These are phyloP conservation scores for Triangularia setosa DNA, from an alignment of 2,329 filamentous ascomycete genomes.

Conservation along the genomic window DNA sequence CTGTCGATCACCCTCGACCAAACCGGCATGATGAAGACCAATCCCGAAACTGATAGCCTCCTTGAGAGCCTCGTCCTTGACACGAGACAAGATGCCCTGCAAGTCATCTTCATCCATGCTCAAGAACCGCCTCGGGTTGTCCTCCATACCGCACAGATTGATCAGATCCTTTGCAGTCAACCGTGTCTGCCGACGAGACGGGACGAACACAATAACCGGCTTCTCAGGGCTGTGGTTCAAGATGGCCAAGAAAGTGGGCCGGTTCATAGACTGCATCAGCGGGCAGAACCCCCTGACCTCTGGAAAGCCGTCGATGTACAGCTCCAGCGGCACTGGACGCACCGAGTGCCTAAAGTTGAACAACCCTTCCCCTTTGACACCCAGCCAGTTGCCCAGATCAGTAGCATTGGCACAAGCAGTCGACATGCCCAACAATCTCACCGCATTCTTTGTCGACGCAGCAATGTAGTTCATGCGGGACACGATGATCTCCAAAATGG, in stretches of 20 bases:
- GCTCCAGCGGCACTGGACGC: conserved; percentile 88
- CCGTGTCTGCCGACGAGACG: conserved; percentile 89
- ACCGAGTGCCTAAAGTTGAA: conserved; percentile 99
- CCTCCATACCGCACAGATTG: conserved; percentile 97
- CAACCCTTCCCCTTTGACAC: conserved; percentile 80
- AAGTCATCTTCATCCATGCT: conserved; percentile 94
- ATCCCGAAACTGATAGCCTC: conserved; percentile 98
- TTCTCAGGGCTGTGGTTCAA: conserved; percentile 95
- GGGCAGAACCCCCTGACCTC: conserved; percentile 94
- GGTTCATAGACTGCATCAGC: conserved; percentile 98
- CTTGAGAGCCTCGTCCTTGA: conserved; percentile 88
- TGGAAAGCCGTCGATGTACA: conserved; percentile 96
- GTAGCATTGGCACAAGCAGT: conserved; percentile 95
- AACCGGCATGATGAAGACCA: conserved; percentile 91
- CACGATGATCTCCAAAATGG: conserved; percentile 96
- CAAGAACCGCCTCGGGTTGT: conserved; percentile 90
- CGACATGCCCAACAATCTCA: conserved; percentile 95
- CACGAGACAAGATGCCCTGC: conserved; percentile 77
- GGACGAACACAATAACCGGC: conserved; percentile 97
- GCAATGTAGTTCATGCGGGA: conserved; percentile 98
- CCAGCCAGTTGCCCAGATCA: conserved; percentile 93
- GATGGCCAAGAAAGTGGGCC: conserved; percentile 92
- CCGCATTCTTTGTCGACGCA: conserved; percentile 82
- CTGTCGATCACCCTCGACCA: conserved; percentile 90
- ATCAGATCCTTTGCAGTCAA: conserved; percentile 94